Evolutionary conservation across 208 protist genomes (phyloP), one percentile per base, ranked within the genome.

Genomic region (Leishmania martiniquensis): DNA sequence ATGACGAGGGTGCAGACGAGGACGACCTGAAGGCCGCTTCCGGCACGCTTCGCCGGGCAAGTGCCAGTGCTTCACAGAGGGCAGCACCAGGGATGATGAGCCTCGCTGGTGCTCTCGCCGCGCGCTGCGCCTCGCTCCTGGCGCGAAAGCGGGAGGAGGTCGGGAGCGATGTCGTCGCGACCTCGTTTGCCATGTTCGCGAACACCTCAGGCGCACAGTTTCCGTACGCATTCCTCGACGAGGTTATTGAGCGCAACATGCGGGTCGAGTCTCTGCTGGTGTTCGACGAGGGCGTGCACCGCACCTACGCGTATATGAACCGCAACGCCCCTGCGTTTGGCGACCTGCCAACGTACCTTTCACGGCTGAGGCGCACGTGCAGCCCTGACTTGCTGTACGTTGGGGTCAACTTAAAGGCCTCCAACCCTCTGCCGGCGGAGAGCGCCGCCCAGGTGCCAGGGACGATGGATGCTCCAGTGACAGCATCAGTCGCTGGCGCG

Each of bases 321-420:
- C 66, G 59, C 34, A 80, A 90, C 65, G 91, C 89, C 51, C 86
- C 91, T 10, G 68, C 73, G 29, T 82, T 95, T 15, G 93, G 95
- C 3, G 93, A 96, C 83, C 71, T 98, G 20, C 87, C 88, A 20
- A 79, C 81, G 1, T 97, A 97, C 72, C 85, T 99, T 0, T 68
- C 77, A 4, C 93, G 96, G 39, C 91, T 98, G 71, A 87, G 97
- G 20, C 88, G 91, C 71, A 85, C 84, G 29, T 81, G 97, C 86
- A 99, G 97, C 72, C 84, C 85, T 7, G 83, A 97, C 4, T 76
- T 99, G 54, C 82, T 99, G 15, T 99, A 93, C 80, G 93, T 98
- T 5, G 86, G 72, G 29, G 89, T 99, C 37, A 94, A 94, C 70
- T 25, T 85, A 4, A 60, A 71, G 7, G 66, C 77, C 47, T 65